Conservation (phyloP, 352 stramenopile genomes). For the Phytopythium montanum region DNA sequence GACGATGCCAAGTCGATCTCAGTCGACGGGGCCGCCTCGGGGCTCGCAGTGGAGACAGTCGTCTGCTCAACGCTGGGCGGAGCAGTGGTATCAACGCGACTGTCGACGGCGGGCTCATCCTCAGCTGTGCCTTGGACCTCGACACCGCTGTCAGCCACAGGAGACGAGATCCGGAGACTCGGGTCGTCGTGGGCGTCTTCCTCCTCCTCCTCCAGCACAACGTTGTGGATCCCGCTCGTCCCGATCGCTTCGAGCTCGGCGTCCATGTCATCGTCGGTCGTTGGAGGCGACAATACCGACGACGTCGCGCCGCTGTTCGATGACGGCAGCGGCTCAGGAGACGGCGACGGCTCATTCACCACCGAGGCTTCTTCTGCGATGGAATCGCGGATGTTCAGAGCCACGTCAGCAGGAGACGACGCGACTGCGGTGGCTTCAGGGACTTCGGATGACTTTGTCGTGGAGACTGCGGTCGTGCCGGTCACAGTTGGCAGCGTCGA, state of each 20-base stretch:
- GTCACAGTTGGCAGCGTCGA: slow-evolving; percentile 8
- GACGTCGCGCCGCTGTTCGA: background rate
- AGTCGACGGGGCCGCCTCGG: background rate
- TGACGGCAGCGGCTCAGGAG: slow-evolving; percentile 1
- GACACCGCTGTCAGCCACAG: background rate
- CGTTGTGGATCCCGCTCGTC: slow-evolving; percentile 5
- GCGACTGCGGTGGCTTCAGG: slow-evolving; percentile 2
- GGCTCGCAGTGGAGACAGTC: background rate
- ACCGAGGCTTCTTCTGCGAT: background rate
- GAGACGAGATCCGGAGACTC: background rate
- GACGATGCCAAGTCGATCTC: slow-evolving; percentile 24
- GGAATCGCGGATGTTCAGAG: slow-evolving; percentile 38
- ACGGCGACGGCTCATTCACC: background rate
- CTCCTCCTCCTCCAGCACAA: background rate
- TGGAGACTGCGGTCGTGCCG: slow-evolving; percentile 4
- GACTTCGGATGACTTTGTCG: slow-evolving; percentile 9
- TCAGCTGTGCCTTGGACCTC: background rate
- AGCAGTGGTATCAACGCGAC: background rate
- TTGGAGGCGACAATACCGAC: background rate
- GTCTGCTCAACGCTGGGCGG: background rate
- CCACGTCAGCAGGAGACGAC: slow-evolving; percentile 14
- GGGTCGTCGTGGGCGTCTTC: background rate
- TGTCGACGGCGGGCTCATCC: background rate
- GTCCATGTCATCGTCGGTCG: background rate
- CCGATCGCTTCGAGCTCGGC: slow-evolving; percentile 9